phyloP scores from a whole-genome alignment of 305 asterid genomes.

The Monarda citriodora region DNA sequence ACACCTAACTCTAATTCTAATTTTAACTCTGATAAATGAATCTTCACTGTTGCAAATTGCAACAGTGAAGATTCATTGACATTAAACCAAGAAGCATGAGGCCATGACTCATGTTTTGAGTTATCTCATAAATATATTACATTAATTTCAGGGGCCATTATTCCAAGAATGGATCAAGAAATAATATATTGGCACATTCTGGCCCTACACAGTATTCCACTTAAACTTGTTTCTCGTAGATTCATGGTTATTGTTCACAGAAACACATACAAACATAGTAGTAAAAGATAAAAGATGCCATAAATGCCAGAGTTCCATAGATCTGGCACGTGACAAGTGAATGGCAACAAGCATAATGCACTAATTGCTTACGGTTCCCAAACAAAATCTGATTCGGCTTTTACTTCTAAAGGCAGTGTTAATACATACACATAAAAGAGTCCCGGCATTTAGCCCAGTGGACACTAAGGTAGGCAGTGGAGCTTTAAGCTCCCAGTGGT shows the following conservation, averaged over 20 bases:
- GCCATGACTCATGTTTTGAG: neutral
- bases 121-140: neutral
- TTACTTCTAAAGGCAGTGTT: neutral
- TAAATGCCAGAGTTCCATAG: conserved; percentile 49
- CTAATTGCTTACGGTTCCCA: conserved; percentile 7
- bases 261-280: neutral
- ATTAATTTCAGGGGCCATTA: conserved; percentile 18
- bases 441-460: too few species aligned
- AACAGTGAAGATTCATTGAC: neutral
- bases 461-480: too few species aligned
- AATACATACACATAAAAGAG: neutral
- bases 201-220: conserved; percentile 32
- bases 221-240: conserved; percentile 19
- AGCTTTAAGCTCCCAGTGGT: too few species aligned
- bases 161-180: conserved; percentile 16
- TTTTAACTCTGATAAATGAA: too few species aligned
- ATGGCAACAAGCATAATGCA: conserved; percentile 28
- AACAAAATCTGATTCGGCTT: neutral
- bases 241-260: conserved; percentile 3
- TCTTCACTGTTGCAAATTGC: too few species aligned
- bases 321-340: conserved; percentile 48
- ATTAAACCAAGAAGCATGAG: conserved; percentile 11
- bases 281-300: conserved; percentile 9
- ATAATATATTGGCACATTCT: conserved; percentile 19
- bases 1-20: neutral